Evolutionary conservation across 768 basidiomycete genomes (phyloP).

Genomic region (Pluteus cervinus): DNA sequence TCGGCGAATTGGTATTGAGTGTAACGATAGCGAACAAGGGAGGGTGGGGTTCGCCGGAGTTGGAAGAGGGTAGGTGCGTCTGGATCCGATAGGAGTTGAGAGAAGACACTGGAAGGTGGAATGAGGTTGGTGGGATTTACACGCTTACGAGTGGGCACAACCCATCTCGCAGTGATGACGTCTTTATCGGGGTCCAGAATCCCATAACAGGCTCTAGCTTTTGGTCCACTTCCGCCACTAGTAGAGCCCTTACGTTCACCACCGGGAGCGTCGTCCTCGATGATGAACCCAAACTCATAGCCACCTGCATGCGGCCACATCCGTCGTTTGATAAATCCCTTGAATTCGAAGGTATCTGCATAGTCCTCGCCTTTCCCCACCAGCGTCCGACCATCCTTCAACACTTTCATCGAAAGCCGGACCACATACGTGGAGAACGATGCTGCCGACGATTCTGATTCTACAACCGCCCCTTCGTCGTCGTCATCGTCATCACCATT

Average conservation of each 20-base stretch:
- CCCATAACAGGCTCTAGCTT: conserved; percentile 18
- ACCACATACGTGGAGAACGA: conserved; percentile 20
- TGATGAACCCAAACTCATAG: conserved; percentile 18
- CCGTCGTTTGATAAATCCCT: conserved; percentile 16
- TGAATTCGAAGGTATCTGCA: conserved; percentile 22
- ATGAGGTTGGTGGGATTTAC: conserved; percentile 15
- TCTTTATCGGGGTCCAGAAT: conserved; percentile 13
- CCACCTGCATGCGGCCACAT: conserved; percentile 9
- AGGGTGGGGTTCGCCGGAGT: conserved; percentile 22
- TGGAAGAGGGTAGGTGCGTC: too few relatives aligned
- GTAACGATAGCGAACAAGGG: conserved; percentile 25
- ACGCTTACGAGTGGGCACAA: conserved; percentile 14
- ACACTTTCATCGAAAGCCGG: conserved; percentile 21
- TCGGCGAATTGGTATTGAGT: conserved; percentile 18
- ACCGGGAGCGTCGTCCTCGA: conserved; percentile 23
- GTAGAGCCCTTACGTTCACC: too few relatives aligned
- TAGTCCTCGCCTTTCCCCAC: conserved; percentile 29
- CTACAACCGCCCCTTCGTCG: too few relatives aligned
- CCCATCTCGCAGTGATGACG: conserved; percentile 15
- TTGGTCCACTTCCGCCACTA: too few relatives aligned
- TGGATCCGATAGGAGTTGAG: conserved; percentile 1
- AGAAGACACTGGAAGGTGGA: background rate
- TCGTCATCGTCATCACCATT: too few relatives aligned
- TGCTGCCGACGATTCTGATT: too few relatives aligned
- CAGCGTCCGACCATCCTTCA: conserved; percentile 15